These are phyloP conservation scores for Cocos nucifera DNA, from an alignment of 176 grass and related monocot species.

Conservation along the genomic window DNA sequence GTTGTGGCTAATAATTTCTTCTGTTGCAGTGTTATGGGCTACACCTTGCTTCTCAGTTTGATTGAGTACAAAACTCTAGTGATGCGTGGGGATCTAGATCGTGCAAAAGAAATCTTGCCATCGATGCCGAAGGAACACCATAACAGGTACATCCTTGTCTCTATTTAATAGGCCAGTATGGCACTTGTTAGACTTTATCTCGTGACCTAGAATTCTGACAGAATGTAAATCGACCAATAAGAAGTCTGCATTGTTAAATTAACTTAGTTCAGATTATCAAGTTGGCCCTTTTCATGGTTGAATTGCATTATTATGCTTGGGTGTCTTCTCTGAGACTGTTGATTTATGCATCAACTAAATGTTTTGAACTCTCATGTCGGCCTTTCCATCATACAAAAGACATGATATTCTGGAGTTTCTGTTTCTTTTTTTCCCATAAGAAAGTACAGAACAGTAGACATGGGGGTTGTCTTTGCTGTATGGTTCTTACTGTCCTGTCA, in stretches of 20 bases:
- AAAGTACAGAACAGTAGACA: no score
- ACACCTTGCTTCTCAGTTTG: slow-evolving; percentile 95
- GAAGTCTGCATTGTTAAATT: not conserved
- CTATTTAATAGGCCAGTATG: not conserved
- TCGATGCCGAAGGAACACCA: slow-evolving; percentile 85
- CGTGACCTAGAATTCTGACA: not conserved
- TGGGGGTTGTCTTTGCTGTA: no score
- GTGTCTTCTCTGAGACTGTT: not conserved
- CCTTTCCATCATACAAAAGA: no score
- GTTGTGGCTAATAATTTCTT: slow-evolving; percentile 37
- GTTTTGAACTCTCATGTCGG: no score
- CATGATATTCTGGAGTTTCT: not conserved
- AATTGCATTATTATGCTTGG: not conserved
- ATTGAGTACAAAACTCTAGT: slow-evolving; percentile 98
- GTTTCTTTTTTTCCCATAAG: not conserved
- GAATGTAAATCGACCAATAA: not conserved
- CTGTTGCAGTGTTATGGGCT: slow-evolving; percentile 83
- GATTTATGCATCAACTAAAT: no score
- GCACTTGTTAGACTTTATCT: not conserved
- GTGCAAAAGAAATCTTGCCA: slow-evolving; percentile 76
- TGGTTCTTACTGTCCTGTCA: no score
- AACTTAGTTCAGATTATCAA: no score
- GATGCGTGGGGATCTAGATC: slow-evolving; percentile 93
- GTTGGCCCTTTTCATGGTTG: slow-evolving; percentile 1
- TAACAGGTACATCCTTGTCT: slow-evolving; percentile 47